Percentiles rank a stretch among this genome's conserved stretches.
Evolutionary conservation across 768 basidiomycete species (phyloP).

Genomic region (Rhizopogon sp.): DNA sequence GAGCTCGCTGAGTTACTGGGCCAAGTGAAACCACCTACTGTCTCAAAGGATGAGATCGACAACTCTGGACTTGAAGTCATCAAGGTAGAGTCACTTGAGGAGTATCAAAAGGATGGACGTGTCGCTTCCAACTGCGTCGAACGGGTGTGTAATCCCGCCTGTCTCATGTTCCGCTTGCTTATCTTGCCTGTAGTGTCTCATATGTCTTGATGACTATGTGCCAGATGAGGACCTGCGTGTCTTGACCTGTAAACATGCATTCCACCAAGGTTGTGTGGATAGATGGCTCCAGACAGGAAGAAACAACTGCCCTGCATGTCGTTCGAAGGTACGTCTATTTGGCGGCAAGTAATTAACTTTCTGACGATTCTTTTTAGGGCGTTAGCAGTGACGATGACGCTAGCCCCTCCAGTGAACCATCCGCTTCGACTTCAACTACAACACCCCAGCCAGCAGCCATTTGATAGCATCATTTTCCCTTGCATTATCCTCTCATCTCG

Average conservation of each 20-base stretch:
- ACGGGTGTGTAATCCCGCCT: slow-evolving; percentile 43
- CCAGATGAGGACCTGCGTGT: slow-evolving; percentile 75
- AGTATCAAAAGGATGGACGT: slow-evolving; percentile 56
- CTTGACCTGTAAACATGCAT: slow-evolving; percentile 82
- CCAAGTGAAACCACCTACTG: slow-evolving; percentile 79
- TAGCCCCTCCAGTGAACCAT: not conserved
- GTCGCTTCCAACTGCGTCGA: slow-evolving; percentile 79
- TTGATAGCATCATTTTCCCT: slow-evolving; percentile 5
- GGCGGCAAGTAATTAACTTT: not conserved
- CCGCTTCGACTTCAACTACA: slow-evolving; percentile 4
- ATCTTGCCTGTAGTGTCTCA: slow-evolving; percentile 52
- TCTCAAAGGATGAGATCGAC: slow-evolving; percentile 78
- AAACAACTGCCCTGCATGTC: slow-evolving; percentile 92
- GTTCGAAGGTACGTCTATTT: slow-evolving; percentile 53
- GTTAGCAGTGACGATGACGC: slow-evolving; percentile 20
- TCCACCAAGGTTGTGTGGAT: slow-evolving; percentile 86
- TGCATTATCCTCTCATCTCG: not conserved
- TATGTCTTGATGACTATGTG: slow-evolving; percentile 86
- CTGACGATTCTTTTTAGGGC: slow-evolving; percentile 11
- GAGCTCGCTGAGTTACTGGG: slow-evolving; percentile 83
- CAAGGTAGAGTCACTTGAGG: slow-evolving; percentile 41
- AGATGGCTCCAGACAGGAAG: slow-evolving; percentile 80
- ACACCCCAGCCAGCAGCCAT: slow-evolving; percentile 2
- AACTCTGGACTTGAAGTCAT: slow-evolving; percentile 78
- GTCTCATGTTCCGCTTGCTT: not conserved